Conservation (phyloP, 2,329 filamentous ascomycete species). For the Epichloe sibirici region DNA sequence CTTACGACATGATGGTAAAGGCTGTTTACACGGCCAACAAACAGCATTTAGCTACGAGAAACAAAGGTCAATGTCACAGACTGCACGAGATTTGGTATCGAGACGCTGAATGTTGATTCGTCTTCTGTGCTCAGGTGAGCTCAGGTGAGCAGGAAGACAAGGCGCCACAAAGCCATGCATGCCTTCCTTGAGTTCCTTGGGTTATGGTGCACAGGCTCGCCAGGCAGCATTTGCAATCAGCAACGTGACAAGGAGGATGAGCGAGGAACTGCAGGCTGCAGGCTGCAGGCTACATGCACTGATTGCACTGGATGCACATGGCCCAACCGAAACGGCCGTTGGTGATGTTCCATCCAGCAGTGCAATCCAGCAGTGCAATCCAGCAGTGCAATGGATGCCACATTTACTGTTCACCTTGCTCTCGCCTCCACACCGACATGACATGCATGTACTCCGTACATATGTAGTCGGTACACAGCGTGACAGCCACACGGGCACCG, state of each 20-base stretch:
- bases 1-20: background rate
- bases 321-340: background rate
- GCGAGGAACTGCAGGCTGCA: conserved; percentile 2
- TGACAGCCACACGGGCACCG: background rate
- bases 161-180: background rate
- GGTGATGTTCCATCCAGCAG: no score
- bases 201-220: no score
- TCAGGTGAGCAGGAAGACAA: background rate
- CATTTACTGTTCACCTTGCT: no score
- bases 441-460: background rate
- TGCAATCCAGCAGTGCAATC: no score
- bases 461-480: background rate
- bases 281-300: no score
- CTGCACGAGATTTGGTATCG: background rate
- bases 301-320: background rate
- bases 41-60: background rate
- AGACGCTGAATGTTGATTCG: background rate
- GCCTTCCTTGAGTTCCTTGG: background rate
- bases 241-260: conserved; percentile 3
- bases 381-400: no score
- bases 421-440: background rate
- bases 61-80: background rate
- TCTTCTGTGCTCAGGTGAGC: background rate
- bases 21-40: background rate
- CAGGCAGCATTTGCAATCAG: background rate